phyloP scores from a whole-genome alignment of 805 yeast genomes.

The Nadsonia fulvescens region DNA sequence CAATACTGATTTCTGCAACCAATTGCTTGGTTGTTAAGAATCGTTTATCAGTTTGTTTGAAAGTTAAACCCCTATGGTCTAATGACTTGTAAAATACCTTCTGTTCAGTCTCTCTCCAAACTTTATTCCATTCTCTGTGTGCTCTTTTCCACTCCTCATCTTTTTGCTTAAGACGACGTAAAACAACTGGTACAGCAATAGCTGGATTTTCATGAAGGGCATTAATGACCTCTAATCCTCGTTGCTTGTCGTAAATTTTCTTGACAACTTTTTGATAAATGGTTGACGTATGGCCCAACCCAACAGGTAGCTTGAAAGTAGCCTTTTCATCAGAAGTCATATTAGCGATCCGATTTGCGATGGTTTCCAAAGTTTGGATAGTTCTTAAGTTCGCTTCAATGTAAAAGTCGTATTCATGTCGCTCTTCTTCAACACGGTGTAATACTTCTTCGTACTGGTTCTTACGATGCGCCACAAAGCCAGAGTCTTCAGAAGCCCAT shows the following conservation, averaged over 20 bases:
- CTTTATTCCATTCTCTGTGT: slow-evolving; percentile 96
- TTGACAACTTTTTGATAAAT: slow-evolving; percentile 87
- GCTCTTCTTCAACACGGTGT: slow-evolving; percentile 90
- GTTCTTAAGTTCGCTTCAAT: slow-evolving; percentile 92
- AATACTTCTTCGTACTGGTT: slow-evolving; percentile 94
- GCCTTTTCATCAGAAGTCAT: slow-evolving; percentile 87
- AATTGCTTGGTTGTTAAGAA: slow-evolving; percentile 75
- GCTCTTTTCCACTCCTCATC: slow-evolving; percentile 98
- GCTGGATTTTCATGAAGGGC: slow-evolving; percentile 93
- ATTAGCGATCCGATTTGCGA: slow-evolving; percentile 81
- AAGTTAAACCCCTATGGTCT: slow-evolving; percentile 89
- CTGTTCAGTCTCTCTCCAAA: slow-evolving; percentile 96
- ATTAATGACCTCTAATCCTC: slow-evolving; percentile 90
- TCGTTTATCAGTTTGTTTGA: slow-evolving; percentile 93
- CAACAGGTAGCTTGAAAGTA: slow-evolving; percentile 72
- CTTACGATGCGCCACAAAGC: slow-evolving; percentile 95
- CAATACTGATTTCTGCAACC: slow-evolving; percentile 79
- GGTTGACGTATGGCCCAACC: slow-evolving; percentile 85
- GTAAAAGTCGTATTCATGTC: slow-evolving; percentile 90
- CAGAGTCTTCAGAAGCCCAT: slow-evolving; percentile 99
- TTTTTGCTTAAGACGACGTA: slow-evolving; percentile 85
- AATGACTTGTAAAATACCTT: slow-evolving; percentile 83
- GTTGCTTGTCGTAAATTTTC: slow-evolving; percentile 82
- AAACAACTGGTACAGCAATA: slow-evolving; percentile 82
- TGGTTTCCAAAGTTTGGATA: slow-evolving; percentile 86